Conservation (phyloP, 2,329 filamentous ascomycete species). For the Raffaelea arxii region DNA sequence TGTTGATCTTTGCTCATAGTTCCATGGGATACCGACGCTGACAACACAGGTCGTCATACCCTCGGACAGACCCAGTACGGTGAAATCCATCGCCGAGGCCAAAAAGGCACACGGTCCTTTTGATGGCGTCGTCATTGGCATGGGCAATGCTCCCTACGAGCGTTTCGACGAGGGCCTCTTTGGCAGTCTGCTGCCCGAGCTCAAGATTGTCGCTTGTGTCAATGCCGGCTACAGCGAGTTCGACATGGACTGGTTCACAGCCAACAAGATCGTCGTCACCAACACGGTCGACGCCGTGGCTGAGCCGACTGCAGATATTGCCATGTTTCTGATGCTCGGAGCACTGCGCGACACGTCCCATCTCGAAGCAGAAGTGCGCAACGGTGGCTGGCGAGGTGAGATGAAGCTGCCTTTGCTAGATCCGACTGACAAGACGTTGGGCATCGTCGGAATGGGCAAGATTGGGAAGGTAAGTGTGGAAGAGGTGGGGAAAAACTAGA, state of each 20-base stretch:
- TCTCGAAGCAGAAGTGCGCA: neutral
- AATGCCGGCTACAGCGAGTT: conserved; percentile 1
- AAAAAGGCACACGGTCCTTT: neutral
- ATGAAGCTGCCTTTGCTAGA: neutral
- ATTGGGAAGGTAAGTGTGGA: conserved; percentile 1
- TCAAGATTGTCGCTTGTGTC: neutral
- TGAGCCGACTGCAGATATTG: neutral
- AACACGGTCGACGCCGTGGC: neutral
- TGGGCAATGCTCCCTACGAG: neutral
- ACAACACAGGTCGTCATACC: neutral
- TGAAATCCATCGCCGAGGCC: neutral
- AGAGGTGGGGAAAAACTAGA: too few species aligned
- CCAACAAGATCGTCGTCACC: neutral
- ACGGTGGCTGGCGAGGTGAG: neutral
- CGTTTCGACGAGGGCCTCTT: neutral
- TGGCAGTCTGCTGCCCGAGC: neutral
- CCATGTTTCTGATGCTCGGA: conserved; percentile 1
- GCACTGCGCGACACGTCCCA: neutral
- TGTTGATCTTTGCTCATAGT: too few species aligned
- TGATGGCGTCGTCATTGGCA: neutral
- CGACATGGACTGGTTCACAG: neutral
- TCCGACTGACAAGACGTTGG: neutral
- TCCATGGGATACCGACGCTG: too few species aligned
- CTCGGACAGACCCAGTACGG: neutral
- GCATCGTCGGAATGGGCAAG: neutral